Percentiles rank a stretch among this genome's conserved stretches.
phyloP scores from a whole-genome alignment of 2,329 filamentous ascomycete genomes.

The Aspergillus sp. region DNA sequence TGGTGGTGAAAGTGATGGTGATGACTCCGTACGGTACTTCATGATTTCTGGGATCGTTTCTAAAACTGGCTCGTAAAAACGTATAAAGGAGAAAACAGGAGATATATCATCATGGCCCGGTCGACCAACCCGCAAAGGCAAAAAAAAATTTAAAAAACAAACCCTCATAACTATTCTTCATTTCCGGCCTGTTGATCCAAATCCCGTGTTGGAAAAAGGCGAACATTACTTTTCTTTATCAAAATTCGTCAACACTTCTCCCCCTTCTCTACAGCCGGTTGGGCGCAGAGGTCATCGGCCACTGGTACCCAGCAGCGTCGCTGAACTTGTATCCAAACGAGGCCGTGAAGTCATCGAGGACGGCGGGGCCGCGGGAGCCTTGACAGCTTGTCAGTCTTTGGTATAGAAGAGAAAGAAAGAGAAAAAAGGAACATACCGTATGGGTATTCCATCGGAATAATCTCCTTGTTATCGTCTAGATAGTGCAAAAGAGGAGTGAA shows the following conservation, averaged over 20 bases:
- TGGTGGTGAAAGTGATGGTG: too few relatives aligned
- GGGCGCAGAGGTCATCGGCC: constrained; percentile 68
- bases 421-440: constrained; percentile 62
- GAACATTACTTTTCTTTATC: constrained; percentile 4
- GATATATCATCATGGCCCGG: background rate
- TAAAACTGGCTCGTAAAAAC: constrained; percentile 4
- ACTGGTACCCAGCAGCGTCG: constrained; percentile 91
- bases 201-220: background rate
- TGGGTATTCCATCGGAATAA: constrained; percentile 98
- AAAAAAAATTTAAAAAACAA: too few relatives aligned
- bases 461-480: constrained; percentile 98
- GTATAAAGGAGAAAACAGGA: background rate
- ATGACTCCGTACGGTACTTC: too few relatives aligned
- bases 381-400: constrained; percentile 1
- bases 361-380: constrained; percentile 94
- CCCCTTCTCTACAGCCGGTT: constrained; percentile 66
- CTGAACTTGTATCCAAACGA: constrained; percentile 99
- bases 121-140: constrained; percentile 1
- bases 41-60: constrained; percentile 10
- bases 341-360: constrained; percentile 94
- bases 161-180: constrained; percentile 3
- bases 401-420: background rate
- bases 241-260: constrained; percentile 2
- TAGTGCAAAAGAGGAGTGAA: constrained; percentile 97
- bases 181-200: constrained; percentile 10